These are phyloP conservation scores for Dendrobium nobile DNA, from an alignment of 106 monocot species.

Conservation along the genomic window DNA sequence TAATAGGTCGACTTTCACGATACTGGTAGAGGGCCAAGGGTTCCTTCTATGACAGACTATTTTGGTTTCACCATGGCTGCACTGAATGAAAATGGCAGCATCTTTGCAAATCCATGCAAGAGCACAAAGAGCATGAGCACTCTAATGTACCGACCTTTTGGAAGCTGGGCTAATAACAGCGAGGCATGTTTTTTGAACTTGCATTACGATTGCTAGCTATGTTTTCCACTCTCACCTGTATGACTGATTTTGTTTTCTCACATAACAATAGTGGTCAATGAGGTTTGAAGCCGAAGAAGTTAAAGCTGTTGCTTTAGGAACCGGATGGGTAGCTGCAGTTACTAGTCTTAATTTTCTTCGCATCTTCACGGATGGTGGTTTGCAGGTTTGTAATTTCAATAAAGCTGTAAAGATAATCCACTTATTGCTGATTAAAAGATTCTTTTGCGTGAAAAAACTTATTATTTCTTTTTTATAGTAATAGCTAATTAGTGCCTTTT, in stretches of 20 bases:
- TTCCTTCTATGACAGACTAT: slow-evolving; percentile 97
- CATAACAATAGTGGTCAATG: slow-evolving; percentile 82
- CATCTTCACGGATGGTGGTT: slow-evolving; percentile 87
- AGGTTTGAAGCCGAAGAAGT: slow-evolving; percentile 95
- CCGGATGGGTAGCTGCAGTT: slow-evolving; percentile 79
- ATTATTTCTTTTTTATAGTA: not conserved
- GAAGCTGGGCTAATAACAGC: slow-evolving; percentile 98
- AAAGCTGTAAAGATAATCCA: not conserved
- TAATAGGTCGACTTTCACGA: slow-evolving; percentile 96
- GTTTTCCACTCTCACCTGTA: slow-evolving; percentile 3
- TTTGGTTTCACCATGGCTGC: slow-evolving; percentile 98
- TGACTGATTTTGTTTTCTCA: not conserved
- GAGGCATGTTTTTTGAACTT: slow-evolving; percentile 41
- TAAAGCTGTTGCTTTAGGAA: slow-evolving; percentile 86
- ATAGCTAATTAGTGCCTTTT: not conserved
- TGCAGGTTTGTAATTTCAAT: slow-evolving; percentile 60
- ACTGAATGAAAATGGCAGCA: slow-evolving; percentile 78
- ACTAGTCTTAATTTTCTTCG: slow-evolving; percentile 81
- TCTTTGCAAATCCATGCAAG: slow-evolving; percentile 91
- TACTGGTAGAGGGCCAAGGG: slow-evolving; percentile 93
- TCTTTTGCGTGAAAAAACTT: not conserved
- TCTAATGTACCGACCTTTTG: slow-evolving; percentile 95
- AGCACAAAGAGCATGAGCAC: slow-evolving; percentile 88
- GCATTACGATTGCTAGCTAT: not conserved
- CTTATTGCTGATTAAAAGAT: not conserved